Evolutionary conservation across 768 basidiomycete genomes (phyloP).

Genomic region (Leccinum subgranulosum): DNA sequence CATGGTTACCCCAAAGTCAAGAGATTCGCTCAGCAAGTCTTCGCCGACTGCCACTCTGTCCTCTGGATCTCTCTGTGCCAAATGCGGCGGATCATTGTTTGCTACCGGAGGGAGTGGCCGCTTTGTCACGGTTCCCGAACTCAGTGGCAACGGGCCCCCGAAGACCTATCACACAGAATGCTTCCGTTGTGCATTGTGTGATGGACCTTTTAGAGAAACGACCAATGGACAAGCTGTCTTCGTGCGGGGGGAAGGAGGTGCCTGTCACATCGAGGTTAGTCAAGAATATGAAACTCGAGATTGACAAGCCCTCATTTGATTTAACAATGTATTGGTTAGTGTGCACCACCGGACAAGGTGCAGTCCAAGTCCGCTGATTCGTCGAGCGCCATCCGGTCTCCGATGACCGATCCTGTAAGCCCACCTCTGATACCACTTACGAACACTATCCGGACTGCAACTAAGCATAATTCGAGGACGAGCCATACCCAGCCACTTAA

Average conservation of each 20-base stretch:
- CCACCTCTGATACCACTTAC: conserved; percentile 21
- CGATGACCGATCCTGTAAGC: conserved; percentile 7
- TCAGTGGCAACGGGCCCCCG: conserved; percentile 38
- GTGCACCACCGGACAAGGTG: conserved; percentile 39
- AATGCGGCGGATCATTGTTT: conserved; percentile 59
- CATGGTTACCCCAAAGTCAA: conserved; percentile 28
- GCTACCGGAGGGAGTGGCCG: conserved; percentile 54
- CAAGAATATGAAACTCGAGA: neutral
- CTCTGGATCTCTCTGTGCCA: conserved; percentile 51
- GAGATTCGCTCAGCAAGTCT: conserved; percentile 22
- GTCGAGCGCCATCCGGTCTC: conserved; percentile 10
- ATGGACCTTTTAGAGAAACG: conserved; percentile 58
- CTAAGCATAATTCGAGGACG: conserved; percentile 4
- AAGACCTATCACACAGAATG: conserved; percentile 71
- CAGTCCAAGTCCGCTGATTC: conserved; percentile 11
- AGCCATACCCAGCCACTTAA: conserved; percentile 10
- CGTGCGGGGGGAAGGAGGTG: conserved; percentile 59
- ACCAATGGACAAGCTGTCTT: conserved; percentile 66
- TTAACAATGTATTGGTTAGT: conserved; percentile 27
- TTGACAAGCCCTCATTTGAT: conserved; percentile 7
- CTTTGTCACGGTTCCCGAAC: conserved; percentile 69
- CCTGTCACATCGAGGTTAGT: conserved; percentile 62
- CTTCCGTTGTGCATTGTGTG: conserved; percentile 70
- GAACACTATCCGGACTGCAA: conserved; percentile 13
- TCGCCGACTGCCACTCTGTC: conserved; percentile 32